Percentiles rank a stretch among this genome's conserved stretches.
phyloP scores from a whole-genome alignment of 805 yeast genomes.

The Saccharomycopsis sp. region DNA sequence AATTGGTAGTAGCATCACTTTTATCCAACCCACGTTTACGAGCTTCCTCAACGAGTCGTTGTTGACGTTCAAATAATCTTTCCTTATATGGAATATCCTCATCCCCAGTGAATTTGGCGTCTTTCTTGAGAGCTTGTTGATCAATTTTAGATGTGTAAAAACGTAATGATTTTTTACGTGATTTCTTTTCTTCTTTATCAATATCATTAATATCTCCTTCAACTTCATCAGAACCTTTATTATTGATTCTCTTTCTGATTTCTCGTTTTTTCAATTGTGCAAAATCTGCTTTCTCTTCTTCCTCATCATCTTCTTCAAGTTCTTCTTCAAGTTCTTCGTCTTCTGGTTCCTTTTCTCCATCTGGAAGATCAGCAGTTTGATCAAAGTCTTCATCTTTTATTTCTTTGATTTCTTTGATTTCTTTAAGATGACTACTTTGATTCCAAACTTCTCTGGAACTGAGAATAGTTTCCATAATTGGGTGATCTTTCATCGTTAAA shows the following conservation, averaged over 20 bases:
- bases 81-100: slow-evolving; percentile 87
- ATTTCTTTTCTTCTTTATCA: slow-evolving; percentile 77
- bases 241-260: slow-evolving; percentile 31
- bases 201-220: slow-evolving; percentile 70
- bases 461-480: slow-evolving; percentile 79
- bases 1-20: slow-evolving; percentile 40
- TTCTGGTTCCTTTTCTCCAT: not conserved
- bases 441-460: slow-evolving; percentile 84
- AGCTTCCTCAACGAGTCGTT: slow-evolving; percentile 79
- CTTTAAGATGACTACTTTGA: slow-evolving; percentile 55
- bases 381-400: not conserved
- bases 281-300: slow-evolving; percentile 19
- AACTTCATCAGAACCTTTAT: slow-evolving; percentile 43
- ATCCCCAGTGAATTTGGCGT: slow-evolving; percentile 65
- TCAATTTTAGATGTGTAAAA: slow-evolving; percentile 97
- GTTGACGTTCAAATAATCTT: slow-evolving; percentile 82
- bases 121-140: slow-evolving; percentile 59
- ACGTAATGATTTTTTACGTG: slow-evolving; percentile 71
- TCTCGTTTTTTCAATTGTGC: not conserved
- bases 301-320: slow-evolving; percentile 24
- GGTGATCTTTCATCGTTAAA: slow-evolving; percentile 66
- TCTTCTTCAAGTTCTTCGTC: slow-evolving; percentile 18
- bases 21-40: slow-evolving; percentile 65
- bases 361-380: slow-evolving; percentile 14
- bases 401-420: slow-evolving; percentile 21